A percentile compares a stretch with the other conserved stretches of the same genome.
Evolutionary conservation across 202 grass and related monocot genomes (phyloP).

Genomic region (Panicum hallii): DNA sequence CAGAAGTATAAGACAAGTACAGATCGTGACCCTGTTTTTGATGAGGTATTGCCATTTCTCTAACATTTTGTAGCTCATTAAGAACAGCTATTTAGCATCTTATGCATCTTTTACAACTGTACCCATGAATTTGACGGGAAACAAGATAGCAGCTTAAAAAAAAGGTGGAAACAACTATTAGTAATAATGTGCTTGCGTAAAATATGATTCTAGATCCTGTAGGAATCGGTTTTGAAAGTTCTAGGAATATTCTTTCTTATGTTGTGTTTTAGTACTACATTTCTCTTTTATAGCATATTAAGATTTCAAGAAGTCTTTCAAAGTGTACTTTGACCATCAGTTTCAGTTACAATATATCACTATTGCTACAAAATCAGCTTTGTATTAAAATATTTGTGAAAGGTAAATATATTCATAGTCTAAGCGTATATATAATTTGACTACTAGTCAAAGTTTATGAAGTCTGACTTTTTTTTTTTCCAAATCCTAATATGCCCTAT

Average conservation of each 20-base stretch:
- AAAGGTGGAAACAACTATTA: neutral
- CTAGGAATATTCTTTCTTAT: neutral
- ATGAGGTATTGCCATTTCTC: slow-evolving; percentile 63
- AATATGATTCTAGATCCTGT: slow-evolving; percentile 31
- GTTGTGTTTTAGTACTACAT: neutral
- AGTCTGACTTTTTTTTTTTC: neutral
- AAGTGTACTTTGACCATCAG: neutral
- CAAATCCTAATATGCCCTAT: neutral
- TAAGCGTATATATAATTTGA: neutral
- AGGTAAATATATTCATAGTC: neutral
- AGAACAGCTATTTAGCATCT: neutral
- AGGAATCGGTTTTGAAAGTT: neutral
- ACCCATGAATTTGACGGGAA: slow-evolving; percentile 25
- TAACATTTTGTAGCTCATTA: slow-evolving; percentile 31
- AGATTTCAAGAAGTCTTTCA: neutral
- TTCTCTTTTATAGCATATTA: neutral
- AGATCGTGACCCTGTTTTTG: slow-evolving; percentile 82
- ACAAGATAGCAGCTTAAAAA: neutral
- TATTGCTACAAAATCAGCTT: neutral
- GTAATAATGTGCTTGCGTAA: slow-evolving; percentile 19
- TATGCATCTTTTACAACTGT: neutral
- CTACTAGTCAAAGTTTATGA: neutral
- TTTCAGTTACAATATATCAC: neutral
- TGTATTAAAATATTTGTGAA: neutral
- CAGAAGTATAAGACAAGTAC: slow-evolving; percentile 92